A percentile compares a stretch with the other conserved stretches of the same genome.
These are phyloP conservation scores for Aegilops longissima DNA, from an alignment of 176 grass and related monocot genomes.

Conservation along the genomic window DNA sequence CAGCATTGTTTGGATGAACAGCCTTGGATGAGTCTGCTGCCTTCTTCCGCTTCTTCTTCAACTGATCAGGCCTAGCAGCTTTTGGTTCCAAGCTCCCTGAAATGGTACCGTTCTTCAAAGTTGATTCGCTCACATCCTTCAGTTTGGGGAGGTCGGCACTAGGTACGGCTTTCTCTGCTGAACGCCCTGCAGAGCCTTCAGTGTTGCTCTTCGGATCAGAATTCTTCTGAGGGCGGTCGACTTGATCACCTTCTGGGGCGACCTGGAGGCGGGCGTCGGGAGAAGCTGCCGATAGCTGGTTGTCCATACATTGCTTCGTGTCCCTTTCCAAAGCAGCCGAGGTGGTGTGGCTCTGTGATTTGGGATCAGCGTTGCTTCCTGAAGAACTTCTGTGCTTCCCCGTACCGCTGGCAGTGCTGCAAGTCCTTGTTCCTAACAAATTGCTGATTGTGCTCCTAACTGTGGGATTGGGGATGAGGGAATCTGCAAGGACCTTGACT, in stretches of 20 bases:
- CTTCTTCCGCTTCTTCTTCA: constrained; percentile 43
- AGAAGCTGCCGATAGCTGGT: constrained; percentile 19
- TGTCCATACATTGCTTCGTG: constrained; percentile 23
- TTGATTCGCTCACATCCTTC: constrained; percentile 29
- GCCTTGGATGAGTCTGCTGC: constrained; percentile 25
- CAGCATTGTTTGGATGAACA: constrained; percentile 23
- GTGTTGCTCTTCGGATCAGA: constrained; percentile 21
- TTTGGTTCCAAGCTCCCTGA: constrained; percentile 17
- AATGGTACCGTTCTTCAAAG: not conserved
- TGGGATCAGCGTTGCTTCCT: constrained; percentile 39
- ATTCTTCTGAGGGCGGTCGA: constrained; percentile 20
- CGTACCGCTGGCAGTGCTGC: constrained; percentile 29
- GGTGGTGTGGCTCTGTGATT: constrained; percentile 13
- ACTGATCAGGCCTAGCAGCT: constrained; percentile 22
- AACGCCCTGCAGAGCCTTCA: constrained; percentile 31
- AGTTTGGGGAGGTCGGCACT: constrained; percentile 9
- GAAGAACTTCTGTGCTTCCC: constrained; percentile 48
- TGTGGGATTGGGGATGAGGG: constrained; percentile 61
- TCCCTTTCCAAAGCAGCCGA: constrained; percentile 33
- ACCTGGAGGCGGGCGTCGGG: constrained; percentile 7
- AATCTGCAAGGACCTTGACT: constrained; percentile 56
- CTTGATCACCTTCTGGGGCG: not conserved
- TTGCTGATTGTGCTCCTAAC: constrained; percentile 47
- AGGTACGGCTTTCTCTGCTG: constrained; percentile 20
- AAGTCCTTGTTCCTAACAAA: constrained; percentile 40